These are phyloP conservation scores for Cladophialophora exuberans DNA, from an alignment of 2,329 filamentous ascomycete species.

Conservation along the genomic window DNA sequence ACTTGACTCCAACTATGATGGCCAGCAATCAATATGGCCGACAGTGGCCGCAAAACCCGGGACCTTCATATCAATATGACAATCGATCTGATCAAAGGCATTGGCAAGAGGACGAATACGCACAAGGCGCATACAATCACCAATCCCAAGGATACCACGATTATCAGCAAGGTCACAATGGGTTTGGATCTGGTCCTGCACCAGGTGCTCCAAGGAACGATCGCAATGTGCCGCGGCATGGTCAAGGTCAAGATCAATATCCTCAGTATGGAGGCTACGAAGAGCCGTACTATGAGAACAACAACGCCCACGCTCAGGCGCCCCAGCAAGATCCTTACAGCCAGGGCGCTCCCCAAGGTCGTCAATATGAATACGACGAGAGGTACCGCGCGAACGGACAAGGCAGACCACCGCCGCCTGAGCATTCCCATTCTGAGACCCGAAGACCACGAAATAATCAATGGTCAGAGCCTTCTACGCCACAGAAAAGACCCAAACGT, in stretches of 20 bases:
- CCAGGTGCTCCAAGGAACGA: slow-evolving; percentile 11
- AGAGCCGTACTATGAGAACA: slow-evolving; percentile 10
- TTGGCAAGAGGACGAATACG: slow-evolving; percentile 23
- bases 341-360: slow-evolving; percentile 15
- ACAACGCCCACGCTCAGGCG: slow-evolving; percentile 10
- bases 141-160: slow-evolving; percentile 24
- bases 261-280: slow-evolving; percentile 17
- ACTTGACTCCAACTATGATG: slow-evolving; percentile 14
- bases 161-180: slow-evolving; percentile 21
- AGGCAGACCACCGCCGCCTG: slow-evolving; percentile 19
- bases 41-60: slow-evolving; percentile 27
- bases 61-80: slow-evolving; percentile 23
- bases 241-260: slow-evolving; percentile 26
- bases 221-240: slow-evolving; percentile 19
- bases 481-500: slow-evolving; percentile 36
- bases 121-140: slow-evolving; percentile 21
- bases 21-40: slow-evolving; percentile 25
- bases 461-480: slow-evolving; percentile 26
- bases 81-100: slow-evolving; percentile 22
- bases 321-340: slow-evolving; percentile 12
- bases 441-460: slow-evolving; percentile 16
- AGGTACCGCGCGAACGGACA: slow-evolving; percentile 27
- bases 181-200: slow-evolving; percentile 10
- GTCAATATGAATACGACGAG: slow-evolving; percentile 32
- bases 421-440: slow-evolving; percentile 8